Evolutionary conservation across 306 rosid genomes (phyloP), one percentile per base, ranked within the genome.

Genomic region (Quillaja saponaria): DNA sequence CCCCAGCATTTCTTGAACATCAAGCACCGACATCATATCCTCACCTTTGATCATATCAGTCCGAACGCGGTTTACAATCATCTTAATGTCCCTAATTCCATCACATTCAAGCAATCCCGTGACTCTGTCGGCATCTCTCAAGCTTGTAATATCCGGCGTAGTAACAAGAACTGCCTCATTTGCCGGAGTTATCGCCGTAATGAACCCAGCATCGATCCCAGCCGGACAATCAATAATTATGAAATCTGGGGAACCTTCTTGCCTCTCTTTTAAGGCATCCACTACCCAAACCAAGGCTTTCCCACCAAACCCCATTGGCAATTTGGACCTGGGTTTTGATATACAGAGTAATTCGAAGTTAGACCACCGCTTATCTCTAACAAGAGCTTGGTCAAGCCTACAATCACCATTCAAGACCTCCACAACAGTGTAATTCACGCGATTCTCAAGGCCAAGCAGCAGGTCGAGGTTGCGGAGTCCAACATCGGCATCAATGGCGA

Each of bases 401-500:
- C 99, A 94, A 52, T 94, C 99, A 33, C 97, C 97, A 71, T 94
- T 94, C 74, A 94, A 95, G 64, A 94, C 87, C 81, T 94, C 97
- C 0, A 94, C 71, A 13, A 81, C 91, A 41, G 99, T 89, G 84
- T 92, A 92, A 55, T 92, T 92, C 64, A 94, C 97, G 53, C 99
- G 96, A 47, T 87, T 94, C 67, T 94, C 97, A 34, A 94, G 99
- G 52, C 99, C 97, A 1, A 94, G 74, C 8, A 94, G 89, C 75
- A 94, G 99, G 82, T 94, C 99, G 15, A 94, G 97, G 78, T 94
- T 94, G 10, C 99, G 90, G 58, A 94, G 94, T 17, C 99, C 99
- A 0, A 94, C 99, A 42, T 94, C 97, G 1, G 96, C 91, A 69
- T 94, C 99, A 25, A 94, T 85, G 64, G 99, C 97, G 34, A 94